Conservation (phyloP, 1,139 yeast species). For the Citeromyces hawaiiensis region DNA sequence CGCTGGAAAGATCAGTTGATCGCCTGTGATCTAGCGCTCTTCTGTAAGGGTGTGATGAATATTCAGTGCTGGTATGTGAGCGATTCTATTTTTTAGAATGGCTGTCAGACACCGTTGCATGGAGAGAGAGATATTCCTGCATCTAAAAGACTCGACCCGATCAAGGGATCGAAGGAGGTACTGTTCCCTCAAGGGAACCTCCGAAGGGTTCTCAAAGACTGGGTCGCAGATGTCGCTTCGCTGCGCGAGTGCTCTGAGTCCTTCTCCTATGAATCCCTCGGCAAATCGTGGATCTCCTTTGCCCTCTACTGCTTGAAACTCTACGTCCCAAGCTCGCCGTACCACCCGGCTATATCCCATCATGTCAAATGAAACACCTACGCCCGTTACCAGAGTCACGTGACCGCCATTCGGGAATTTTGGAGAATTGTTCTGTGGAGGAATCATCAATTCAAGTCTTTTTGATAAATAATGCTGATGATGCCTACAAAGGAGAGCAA, state of each 20-base stretch:
- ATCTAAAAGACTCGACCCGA: no score
- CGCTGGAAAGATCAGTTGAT: no score
- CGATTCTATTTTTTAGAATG: no score
- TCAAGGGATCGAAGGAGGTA: slow-evolving; percentile 30
- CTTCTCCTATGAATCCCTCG: slow-evolving; percentile 28
- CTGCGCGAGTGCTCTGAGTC: no score
- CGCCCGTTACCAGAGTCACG: slow-evolving; percentile 13
- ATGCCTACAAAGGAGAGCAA: no score
- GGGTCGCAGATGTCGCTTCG: slow-evolving; percentile 28
- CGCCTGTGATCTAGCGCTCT: no score
- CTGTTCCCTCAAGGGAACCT: slow-evolving; percentile 26
- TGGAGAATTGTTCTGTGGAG: no score
- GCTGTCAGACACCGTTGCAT: slow-evolving; percentile 24
- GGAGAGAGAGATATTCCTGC: slow-evolving; percentile 15
- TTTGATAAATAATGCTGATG: no score
- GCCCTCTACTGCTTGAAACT: slow-evolving; percentile 56
- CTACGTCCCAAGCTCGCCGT: slow-evolving; percentile 71
- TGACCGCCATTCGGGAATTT: slow-evolving; percentile 19
- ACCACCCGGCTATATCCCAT: slow-evolving; percentile 87
- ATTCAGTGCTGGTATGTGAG: no score
- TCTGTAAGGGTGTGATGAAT: no score
- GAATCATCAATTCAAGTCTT: no score
- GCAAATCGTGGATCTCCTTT: slow-evolving; percentile 57
- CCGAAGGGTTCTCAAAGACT: slow-evolving; percentile 22
- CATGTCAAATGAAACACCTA: slow-evolving; percentile 44